Conservation (phyloP, 768 basidiomycete genomes). For the Hydnum rufescens region DNA sequence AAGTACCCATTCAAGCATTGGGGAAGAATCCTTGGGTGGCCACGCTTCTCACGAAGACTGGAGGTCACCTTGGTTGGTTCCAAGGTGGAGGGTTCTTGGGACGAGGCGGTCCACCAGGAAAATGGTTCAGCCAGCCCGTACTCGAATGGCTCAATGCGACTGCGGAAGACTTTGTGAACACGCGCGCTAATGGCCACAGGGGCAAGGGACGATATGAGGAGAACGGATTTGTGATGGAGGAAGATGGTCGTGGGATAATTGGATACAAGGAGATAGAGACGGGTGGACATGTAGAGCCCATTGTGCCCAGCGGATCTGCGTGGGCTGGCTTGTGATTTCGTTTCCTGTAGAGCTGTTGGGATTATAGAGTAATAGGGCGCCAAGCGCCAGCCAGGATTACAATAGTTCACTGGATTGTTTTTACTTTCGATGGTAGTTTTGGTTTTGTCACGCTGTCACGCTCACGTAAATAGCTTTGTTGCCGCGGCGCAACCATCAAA, state of each 20-base stretch:
- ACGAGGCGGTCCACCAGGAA: conserved; percentile 12
- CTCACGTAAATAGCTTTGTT: too few relatives aligned
- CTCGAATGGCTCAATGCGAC: conserved; percentile 9
- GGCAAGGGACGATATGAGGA: not conserved
- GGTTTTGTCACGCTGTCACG: too few relatives aligned
- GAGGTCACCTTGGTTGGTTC: conserved; percentile 17
- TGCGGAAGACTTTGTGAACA: conserved; percentile 5
- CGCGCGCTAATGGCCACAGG: not conserved
- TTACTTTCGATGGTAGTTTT: too few relatives aligned
- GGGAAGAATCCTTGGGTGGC: conserved; percentile 12
- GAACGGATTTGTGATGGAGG: not conserved
- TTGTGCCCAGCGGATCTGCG: not conserved
- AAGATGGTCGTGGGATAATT: not conserved
- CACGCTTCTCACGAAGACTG: conserved; percentile 11
- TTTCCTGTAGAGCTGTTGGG: too few relatives aligned
- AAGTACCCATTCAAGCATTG: conserved; percentile 12
- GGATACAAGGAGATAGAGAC: not conserved
- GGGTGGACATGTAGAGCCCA: not conserved
- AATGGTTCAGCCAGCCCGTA: conserved; percentile 10
- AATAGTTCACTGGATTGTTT: too few relatives aligned
- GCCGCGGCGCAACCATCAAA: too few relatives aligned
- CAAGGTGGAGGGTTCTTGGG: conserved; percentile 5
- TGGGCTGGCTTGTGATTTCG: not conserved
- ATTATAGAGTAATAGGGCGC: too few relatives aligned
- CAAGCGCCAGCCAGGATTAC: too few relatives aligned